Evolutionary conservation across 176 grass and related monocot species (phyloP).

Genomic region (Triticum turgidum): DNA sequence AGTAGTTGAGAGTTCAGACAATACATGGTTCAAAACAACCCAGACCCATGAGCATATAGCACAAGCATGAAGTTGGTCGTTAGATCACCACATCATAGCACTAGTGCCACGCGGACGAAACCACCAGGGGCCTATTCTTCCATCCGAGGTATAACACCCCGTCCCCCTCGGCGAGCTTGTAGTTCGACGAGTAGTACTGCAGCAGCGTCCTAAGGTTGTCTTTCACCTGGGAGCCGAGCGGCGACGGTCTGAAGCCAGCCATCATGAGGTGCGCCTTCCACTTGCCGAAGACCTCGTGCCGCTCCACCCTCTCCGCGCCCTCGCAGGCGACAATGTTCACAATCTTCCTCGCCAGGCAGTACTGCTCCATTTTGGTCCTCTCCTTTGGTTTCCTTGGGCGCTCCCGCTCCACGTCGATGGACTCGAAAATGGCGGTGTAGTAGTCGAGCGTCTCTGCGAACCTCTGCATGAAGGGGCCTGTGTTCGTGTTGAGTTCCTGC

Average conservation of each 20-base stretch:
- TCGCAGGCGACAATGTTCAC: slow-evolving; percentile 82
- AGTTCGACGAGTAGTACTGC: slow-evolving; percentile 32
- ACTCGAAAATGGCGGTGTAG: slow-evolving; percentile 83
- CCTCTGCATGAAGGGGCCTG: slow-evolving; percentile 52
- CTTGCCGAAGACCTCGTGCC: slow-evolving; percentile 23
- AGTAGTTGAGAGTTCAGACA: no score
- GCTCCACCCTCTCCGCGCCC: slow-evolving; percentile 68
- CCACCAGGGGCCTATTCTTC: no score
- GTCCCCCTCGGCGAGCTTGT: slow-evolving; percentile 69
- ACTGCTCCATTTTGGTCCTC: slow-evolving; percentile 48
- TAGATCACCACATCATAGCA: not conserved
- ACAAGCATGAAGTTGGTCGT: no score
- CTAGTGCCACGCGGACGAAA: no score
- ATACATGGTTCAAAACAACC: no score
- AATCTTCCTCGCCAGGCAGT: slow-evolving; percentile 42
- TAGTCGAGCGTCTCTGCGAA: slow-evolving; percentile 76
- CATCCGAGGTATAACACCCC: slow-evolving; percentile 31
- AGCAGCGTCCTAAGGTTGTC: slow-evolving; percentile 54
- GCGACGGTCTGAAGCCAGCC: slow-evolving; percentile 69
- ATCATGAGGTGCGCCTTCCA: slow-evolving; percentile 72
- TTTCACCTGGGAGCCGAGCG: slow-evolving; percentile 64
- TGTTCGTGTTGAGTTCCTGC: slow-evolving; percentile 89
- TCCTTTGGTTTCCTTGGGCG: slow-evolving; percentile 57
- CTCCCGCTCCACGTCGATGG: slow-evolving; percentile 62
- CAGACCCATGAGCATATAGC: no score